Evolutionary conservation across 306 rosid species (phyloP), one percentile per base, ranked within the genome.

Genomic region (Medicago lupulina): DNA sequence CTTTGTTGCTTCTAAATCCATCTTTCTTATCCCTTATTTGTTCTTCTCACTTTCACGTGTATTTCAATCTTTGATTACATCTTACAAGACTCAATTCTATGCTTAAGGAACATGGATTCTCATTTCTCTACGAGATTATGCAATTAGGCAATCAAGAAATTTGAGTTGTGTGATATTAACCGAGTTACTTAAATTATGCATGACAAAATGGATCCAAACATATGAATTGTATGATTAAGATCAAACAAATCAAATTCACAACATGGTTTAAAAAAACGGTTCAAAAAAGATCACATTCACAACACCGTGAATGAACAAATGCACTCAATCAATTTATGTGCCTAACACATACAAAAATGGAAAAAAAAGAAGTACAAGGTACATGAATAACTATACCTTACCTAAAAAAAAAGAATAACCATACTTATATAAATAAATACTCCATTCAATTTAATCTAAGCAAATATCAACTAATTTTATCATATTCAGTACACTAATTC

Each of bases 1-100:
- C 78, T 23, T 74, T 81, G 83, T 77, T 81, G 83, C 85, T 81
- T 80, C 41, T 57, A 67, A 77, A 69, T 9, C 49, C 47, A 15
- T 73, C 85, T 25, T 53, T 84, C 83, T 64, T 74, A 31, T 59
- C 61, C 21, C 43, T 64, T 53, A 39, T 23, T 70, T 19, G 12
- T 21, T 60, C 49, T 62, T 28, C 78, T 75, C 80, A 25, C 70
- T 34, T 72, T 70, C 81, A 43, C 73, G 47, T 68, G 36, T 60
- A 44, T 84, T 72, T 54, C 61, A 63, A 47, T 44, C 67, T 68
- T 77, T 36, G 51, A 47, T 80, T 43, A 59, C 67, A 46, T 67
- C 59, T 34, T 59, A 70, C 51, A 25, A 61, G 58, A 38, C 74
- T 21, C 65, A 51, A 61, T 84, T 63, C 81, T 80, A 5, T 60